Conservation (phyloP, 2,329 filamentous ascomycete species). For the Kalaharituber pfeilii region DNA sequence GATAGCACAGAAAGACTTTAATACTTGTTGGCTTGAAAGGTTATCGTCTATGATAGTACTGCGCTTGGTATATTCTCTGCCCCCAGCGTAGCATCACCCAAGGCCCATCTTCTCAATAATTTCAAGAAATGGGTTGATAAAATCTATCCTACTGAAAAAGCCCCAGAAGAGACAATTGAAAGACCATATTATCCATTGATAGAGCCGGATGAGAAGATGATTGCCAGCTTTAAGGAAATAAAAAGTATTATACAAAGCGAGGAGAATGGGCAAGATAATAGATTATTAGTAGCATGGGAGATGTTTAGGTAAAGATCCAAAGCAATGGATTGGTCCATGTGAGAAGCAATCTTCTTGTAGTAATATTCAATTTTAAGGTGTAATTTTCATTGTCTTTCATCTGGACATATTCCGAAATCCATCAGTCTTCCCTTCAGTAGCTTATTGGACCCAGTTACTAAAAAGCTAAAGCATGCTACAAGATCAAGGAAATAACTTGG, state of each 20-base stretch:
- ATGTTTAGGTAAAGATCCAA: slow-evolving; percentile 66
- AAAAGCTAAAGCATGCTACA: slow-evolving; percentile 52
- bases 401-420: slow-evolving; percentile 80
- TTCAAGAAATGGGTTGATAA: slow-evolving; percentile 86
- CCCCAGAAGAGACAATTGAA: slow-evolving; percentile 29
- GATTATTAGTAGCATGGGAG: slow-evolving; percentile 73
- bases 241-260: slow-evolving; percentile 56
- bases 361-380: not conserved
- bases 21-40: no score
- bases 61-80: slow-evolving; percentile 90
- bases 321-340: slow-evolving; percentile 58
- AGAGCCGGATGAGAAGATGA: slow-evolving; percentile 42
- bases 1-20: no score
- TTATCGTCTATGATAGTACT: slow-evolving; percentile 86
- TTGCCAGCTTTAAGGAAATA: slow-evolving; percentile 69
- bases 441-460: slow-evolving; percentile 66
- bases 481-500: not conserved
- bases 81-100: slow-evolving; percentile 75
- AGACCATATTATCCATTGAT: slow-evolving; percentile 28
- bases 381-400: slow-evolving; percentile 40
- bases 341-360: not conserved
- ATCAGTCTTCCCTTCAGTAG: slow-evolving; percentile 65
- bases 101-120: slow-evolving; percentile 85
- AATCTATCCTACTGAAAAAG: slow-evolving; percentile 65
- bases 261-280: slow-evolving; percentile 50